Base-by-base conservation (phyloP, 139 green algal genomes). In the Ettlia oleoabundans region DNA sequence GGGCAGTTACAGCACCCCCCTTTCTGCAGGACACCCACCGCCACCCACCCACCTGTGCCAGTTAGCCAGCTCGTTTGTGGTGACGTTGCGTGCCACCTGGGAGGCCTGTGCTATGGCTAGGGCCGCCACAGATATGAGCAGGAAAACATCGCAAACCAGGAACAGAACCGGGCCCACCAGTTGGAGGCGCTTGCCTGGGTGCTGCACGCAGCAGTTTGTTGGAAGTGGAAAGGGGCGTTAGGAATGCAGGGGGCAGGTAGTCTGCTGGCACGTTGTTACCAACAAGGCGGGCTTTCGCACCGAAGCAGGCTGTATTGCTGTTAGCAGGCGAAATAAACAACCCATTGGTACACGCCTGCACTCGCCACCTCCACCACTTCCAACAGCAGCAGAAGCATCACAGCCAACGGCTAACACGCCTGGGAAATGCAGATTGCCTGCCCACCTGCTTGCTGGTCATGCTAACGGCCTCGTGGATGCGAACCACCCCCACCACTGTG, bases 1-100 rank as follows among this genome's bases (percentile, higher is more conserved):
- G n/a, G n/a, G n/a, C n/a, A n/a, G n/a, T n/a, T n/a, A n/a, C n/a
- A n/a, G n/a, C n/a, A n/a, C n/a, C n/a, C n/a, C n/a, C n/a, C n/a
- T n/a, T n/a, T n/a, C n/a, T n/a, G n/a, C n/a, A n/a, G n/a, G n/a
- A n/a, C n/a, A n/a, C n/a, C n/a, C n/a, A n/a, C n/a, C n/a, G n/a
- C n/a, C n/a, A n/a, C n/a, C n/a, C n/a, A n/a, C 77, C 70, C 85
- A 92, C 78, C 94, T 78, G 84, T 97, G 92, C 92, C 93, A 96
- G 89, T 99, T 99, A 19, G 94, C 92, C 41, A 98, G 86, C 85
- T 99, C 96, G 79, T 99, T 99, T 41, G 96, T 99, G 7, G 96
- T 99, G 26, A 98, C 85, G 86, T 99, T 99, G 51, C 89, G 88
- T 10, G 85, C 84, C 10, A 98, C 90, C 76, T 94, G 91, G 33